Conservation (phyloP, 441 rosid species). For the Flueggea neowawraea region DNA sequence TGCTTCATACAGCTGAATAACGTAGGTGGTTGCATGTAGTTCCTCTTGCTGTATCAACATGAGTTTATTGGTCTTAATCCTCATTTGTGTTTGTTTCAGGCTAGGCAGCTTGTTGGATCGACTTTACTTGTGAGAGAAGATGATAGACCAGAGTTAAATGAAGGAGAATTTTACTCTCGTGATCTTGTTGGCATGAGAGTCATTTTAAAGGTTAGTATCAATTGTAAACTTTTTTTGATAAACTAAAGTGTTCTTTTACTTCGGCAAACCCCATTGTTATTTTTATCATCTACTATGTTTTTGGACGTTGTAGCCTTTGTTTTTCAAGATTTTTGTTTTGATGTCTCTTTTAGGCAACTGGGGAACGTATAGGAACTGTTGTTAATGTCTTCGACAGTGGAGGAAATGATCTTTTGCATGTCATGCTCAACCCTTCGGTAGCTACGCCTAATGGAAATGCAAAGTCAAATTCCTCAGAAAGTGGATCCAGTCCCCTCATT, state of each 20-base stretch:
- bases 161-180: slow-evolving; percentile 75
- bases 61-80: no score
- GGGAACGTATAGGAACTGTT: slow-evolving; percentile 76
- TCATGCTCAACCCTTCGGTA: slow-evolving; percentile 47
- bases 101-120: slow-evolving; percentile 80
- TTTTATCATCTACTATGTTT: background rate
- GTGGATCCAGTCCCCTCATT: slow-evolving; percentile 42
- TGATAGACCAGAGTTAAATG: slow-evolving; percentile 81
- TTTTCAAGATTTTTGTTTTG: background rate
- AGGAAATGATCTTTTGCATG: slow-evolving; percentile 78
- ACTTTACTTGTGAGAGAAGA: slow-evolving; percentile 72
- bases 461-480: slow-evolving; percentile 29
- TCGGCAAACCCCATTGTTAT: background rate
- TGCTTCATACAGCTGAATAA: no score
- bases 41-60: no score
- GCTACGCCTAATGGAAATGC: slow-evolving; percentile 29
- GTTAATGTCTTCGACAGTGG: slow-evolving; percentile 73
- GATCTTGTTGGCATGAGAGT: slow-evolving; percentile 93
- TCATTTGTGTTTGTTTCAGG: slow-evolving; percentile 36
- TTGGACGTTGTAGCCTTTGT: no score
- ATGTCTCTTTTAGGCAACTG: slow-evolving; percentile 54
- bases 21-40: no score
- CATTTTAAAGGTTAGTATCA: slow-evolving; percentile 57
- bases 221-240: background rate
- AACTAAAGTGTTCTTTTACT: background rate